Conservation (phyloP, 331 rosid genomes). For the Telfairia occidentalis region DNA sequence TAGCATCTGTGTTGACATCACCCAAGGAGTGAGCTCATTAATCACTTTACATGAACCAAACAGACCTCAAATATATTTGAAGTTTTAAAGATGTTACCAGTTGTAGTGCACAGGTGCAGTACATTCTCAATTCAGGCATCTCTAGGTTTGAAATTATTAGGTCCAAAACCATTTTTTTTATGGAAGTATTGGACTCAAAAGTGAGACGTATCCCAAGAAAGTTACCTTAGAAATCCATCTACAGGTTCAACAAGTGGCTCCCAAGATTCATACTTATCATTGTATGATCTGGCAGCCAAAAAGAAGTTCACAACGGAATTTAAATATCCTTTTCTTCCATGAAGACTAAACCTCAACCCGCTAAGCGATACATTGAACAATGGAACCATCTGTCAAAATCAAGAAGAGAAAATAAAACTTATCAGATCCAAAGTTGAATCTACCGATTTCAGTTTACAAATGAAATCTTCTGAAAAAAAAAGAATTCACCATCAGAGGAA, state of each 20-base stretch:
- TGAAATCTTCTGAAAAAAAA: too few relatives aligned
- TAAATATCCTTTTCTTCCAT: conserved; percentile 62
- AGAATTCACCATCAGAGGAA: too few relatives aligned
- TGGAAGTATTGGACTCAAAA: not conserved
- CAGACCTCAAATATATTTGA: not conserved
- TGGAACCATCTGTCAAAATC: conserved; percentile 84
- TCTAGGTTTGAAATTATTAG: not conserved
- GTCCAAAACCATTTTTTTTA: too few relatives aligned
- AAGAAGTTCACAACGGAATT: conserved; percentile 66
- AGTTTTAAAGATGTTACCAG: not conserved
- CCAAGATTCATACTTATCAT: conserved; percentile 90
- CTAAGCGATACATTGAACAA: conserved; percentile 75
- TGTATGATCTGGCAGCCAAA: conserved; percentile 81
- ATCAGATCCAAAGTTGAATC: too few relatives aligned
- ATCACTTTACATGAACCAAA: not conserved
- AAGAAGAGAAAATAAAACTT: conserved; percentile 1
- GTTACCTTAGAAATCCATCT: conserved; percentile 80
- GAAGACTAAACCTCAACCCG: conserved; percentile 61
- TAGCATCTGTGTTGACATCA: not conserved
- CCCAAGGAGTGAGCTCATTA: not conserved
- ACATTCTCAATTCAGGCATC: not conserved
- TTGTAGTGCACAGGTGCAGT: not conserved
- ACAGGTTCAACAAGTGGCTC: conserved; percentile 93
- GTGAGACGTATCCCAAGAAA: not conserved
- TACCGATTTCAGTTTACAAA: too few relatives aligned